A percentile compares a stretch with the other conserved stretches of the same genome.
Conservation (phyloP, 495 filamentous ascomycete genomes). For the Neurospora sp. region DNA sequence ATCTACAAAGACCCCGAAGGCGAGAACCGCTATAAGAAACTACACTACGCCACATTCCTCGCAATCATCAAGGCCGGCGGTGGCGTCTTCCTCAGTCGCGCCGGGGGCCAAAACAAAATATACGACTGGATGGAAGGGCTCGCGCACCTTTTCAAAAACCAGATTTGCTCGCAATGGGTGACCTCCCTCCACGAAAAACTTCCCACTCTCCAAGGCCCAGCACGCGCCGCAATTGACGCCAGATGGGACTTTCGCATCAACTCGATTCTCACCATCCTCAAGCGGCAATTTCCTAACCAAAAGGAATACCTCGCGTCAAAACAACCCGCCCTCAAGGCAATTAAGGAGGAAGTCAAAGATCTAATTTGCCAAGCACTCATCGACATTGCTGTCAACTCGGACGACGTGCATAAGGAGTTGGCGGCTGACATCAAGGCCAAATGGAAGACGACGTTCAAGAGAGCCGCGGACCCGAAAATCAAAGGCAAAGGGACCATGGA, state of each 20-base stretch:
- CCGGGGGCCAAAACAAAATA: background rate
- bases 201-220: background rate
- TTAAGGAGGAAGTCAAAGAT: constrained; percentile 1
- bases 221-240: background rate
- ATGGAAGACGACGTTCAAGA: constrained; percentile 3
- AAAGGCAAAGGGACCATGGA: background rate
- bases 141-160: background rate
- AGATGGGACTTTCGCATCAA: background rate
- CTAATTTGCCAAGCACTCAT: background rate
- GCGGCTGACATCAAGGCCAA: background rate
- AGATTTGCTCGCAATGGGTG: constrained; percentile 2
- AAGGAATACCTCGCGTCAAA: background rate
- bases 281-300: background rate
- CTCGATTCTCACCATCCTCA: background rate
- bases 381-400: background rate
- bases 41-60: constrained; percentile 6
- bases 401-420: background rate
- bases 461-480: background rate
- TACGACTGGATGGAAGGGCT: constrained; percentile 16
- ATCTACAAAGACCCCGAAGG: constrained; percentile 6
- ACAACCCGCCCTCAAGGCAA: background rate
- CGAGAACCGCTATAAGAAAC: background rate
- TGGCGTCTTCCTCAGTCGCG: constrained; percentile 6
- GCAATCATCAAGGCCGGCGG: constrained; percentile 9
- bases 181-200: background rate